A percentile compares a stretch with the other conserved stretches of the same genome.
Conservation (phyloP, 2,329 filamentous ascomycete species). For the Sclerotinia sclerotiorum region DNA sequence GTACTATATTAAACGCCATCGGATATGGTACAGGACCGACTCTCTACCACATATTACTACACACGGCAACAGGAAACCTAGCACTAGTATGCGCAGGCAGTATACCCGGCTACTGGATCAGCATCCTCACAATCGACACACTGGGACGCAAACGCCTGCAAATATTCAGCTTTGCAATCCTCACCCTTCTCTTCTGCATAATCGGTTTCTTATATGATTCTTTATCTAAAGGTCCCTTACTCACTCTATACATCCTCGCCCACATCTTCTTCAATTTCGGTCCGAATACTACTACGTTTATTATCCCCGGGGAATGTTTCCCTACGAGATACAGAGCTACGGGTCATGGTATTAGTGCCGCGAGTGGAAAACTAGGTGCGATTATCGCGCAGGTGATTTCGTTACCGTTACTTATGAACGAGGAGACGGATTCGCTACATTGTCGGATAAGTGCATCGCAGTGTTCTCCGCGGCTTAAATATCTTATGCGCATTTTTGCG, state of each 20-base stretch:
- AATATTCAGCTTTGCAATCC: constrained; percentile 58
- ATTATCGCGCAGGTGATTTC: constrained; percentile 67
- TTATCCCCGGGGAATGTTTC: constrained; percentile 64
- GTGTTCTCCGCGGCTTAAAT: constrained; percentile 63
- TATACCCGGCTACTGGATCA: constrained; percentile 78
- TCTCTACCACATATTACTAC: constrained; percentile 68
- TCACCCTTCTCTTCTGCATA: constrained; percentile 61
- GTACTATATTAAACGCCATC: constrained; percentile 68
- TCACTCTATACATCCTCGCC: constrained; percentile 62
- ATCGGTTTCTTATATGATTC: constrained; percentile 60
- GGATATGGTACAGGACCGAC: constrained; percentile 65
- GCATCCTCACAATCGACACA: constrained; percentile 70
- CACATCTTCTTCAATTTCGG: constrained; percentile 69
- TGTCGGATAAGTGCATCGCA: constrained; percentile 46
- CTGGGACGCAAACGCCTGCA: constrained; percentile 77
- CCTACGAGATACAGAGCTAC: constrained; percentile 63
- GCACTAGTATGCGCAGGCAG: constrained; percentile 76
- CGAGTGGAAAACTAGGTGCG: constrained; percentile 66
- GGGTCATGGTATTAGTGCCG: constrained; percentile 65
- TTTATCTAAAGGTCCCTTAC: constrained; percentile 50
- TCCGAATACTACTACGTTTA: constrained; percentile 65
- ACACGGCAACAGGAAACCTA: constrained; percentile 73
- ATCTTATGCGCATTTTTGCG: constrained; percentile 75
- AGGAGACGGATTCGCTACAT: constrained; percentile 45
- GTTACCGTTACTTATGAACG: constrained; percentile 60